Evolutionary conservation across 2,329 filamentous ascomycete genomes (phyloP).

Genomic region (Apiospora koreana): DNA sequence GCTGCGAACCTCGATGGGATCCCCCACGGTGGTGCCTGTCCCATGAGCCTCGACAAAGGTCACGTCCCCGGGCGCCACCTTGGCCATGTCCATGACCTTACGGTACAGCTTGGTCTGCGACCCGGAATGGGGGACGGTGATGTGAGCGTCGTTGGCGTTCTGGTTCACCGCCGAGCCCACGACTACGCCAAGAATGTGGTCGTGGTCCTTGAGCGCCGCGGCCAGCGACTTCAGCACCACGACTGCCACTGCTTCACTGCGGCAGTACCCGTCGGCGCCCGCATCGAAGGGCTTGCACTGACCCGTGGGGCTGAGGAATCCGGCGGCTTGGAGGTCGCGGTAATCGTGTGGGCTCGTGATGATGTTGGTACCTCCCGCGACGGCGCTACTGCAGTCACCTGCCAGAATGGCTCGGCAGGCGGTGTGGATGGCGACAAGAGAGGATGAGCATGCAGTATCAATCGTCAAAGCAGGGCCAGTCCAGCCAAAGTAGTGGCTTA

Average conservation of each 20-base stretch:
- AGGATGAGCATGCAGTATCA: conserved; percentile 41
- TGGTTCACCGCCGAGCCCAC: conserved; percentile 40
- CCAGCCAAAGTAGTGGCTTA: conserved; percentile 38
- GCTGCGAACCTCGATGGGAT: conserved; percentile 26
- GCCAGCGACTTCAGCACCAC: conserved; percentile 51
- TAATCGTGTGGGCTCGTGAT: conserved; percentile 32
- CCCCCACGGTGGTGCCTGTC: conserved; percentile 42
- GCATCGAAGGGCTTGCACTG: conserved; percentile 39
- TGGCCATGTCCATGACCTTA: conserved; percentile 29
- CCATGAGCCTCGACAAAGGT: conserved; percentile 42
- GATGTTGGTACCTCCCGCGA: conserved; percentile 36
- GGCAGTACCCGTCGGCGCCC: conserved; percentile 52
- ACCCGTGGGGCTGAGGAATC: conserved; percentile 31
- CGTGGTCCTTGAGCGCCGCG: conserved; percentile 46
- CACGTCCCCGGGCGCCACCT: conserved; percentile 27
- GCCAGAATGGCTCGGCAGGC: conserved; percentile 35
- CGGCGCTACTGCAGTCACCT: conserved; percentile 33
- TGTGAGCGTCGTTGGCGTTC: conserved; percentile 40
- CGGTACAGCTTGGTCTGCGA: conserved; percentile 35
- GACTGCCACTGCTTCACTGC: conserved; percentile 49
- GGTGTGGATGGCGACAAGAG: conserved; percentile 37
- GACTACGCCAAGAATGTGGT: conserved; percentile 45
- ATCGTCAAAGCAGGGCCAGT: conserved; percentile 33
- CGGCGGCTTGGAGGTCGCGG: conserved; percentile 26
- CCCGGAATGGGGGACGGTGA: conserved; percentile 40